Conservation (phyloP, 768 basidiomycete species). For the Pulveroboletus sp. region DNA sequence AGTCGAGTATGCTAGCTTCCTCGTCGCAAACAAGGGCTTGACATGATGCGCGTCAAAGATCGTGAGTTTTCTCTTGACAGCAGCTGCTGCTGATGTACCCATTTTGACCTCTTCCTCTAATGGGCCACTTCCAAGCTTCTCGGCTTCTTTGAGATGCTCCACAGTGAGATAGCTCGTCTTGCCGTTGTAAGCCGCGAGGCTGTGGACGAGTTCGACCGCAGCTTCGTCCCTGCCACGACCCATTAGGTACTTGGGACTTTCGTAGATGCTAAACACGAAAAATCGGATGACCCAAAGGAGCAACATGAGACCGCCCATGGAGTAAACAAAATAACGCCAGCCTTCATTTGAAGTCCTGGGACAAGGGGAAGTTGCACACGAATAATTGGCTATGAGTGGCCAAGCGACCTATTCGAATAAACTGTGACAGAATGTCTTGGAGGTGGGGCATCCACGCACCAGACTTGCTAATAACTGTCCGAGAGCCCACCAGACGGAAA, state of each 20-base stretch:
- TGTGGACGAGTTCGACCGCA: constrained; percentile 59
- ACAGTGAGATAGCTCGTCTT: constrained; percentile 44
- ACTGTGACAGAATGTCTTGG: background rate
- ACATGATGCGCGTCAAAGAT: constrained; percentile 41
- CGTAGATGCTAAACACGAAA: constrained; percentile 61
- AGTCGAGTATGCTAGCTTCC: constrained; percentile 48
- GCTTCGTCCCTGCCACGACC: constrained; percentile 57
- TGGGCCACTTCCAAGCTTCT: constrained; percentile 10
- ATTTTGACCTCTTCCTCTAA: constrained; percentile 14
- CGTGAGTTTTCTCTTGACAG: constrained; percentile 36
- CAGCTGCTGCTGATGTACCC: constrained; percentile 35
- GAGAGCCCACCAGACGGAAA: constrained; percentile 79
- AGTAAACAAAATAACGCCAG: constrained; percentile 73
- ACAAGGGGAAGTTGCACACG: constrained; percentile 43
- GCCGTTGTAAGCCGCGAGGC: constrained; percentile 58
- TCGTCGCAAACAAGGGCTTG: constrained; percentile 45
- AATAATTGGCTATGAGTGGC: constrained; percentile 67
- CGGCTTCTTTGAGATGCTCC: constrained; percentile 33
- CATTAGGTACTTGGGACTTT: constrained; percentile 71
- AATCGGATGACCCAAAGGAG: constrained; percentile 58
- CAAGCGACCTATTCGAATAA: constrained; percentile 51
- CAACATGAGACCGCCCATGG: constrained; percentile 69
- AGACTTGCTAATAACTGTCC: constrained; percentile 62
- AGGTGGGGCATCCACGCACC: constrained; percentile 19
- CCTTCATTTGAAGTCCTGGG: constrained; percentile 53